Evolutionary conservation across 1,284 basidiomycete genomes (phyloP), one percentile per base, ranked within the genome.

Genomic region (Tylopilus sp.): DNA sequence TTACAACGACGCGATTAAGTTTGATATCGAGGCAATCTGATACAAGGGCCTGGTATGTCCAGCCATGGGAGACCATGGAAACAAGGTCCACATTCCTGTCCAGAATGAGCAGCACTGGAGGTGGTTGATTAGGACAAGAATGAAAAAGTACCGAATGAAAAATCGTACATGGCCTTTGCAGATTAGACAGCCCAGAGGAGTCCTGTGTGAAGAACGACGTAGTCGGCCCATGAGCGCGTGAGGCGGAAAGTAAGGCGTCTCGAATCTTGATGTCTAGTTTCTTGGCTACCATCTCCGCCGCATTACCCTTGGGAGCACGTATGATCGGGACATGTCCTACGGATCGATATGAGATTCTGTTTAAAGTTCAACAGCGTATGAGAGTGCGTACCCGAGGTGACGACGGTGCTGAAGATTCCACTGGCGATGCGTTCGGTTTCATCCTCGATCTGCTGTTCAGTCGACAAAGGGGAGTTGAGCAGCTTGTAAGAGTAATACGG

Each of bases 21-120:
- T 93, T 96, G 77, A 99, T 93, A 49, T 97, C 91, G 26, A 99
- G 81, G 53, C 97, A 98, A 65, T 99, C 97, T 41, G 96, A 96
- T 0, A 98, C 92, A 18, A 99, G 82, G 0, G 97, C 94, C 71
- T 99, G 97, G 63, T 99, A 99, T 26, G 97, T 99, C 97, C 97
- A 99, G 2, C 94, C 95, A 66, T 99, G 97, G 2, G 92, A 90
- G 13, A 99, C 71, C 79, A 97, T 93, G 4, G 97, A 91, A 1
- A 96, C 89, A 13, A 99, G 77, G 65, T 99, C 97, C 43, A 99
- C 78, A 60, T 98, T 99, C 28, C 97, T 82, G 65, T 99, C 97
- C 47, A 99, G 75, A 40, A 99, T 84, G 41, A 98, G 83, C 7
- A 99, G 77, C 34, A 99, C 92, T 94, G 36, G 60, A 1, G 42